These are phyloP conservation scores for Fusarium sp. DNA, from an alignment of 2,329 filamentous ascomycete genomes.

Conservation along the genomic window DNA sequence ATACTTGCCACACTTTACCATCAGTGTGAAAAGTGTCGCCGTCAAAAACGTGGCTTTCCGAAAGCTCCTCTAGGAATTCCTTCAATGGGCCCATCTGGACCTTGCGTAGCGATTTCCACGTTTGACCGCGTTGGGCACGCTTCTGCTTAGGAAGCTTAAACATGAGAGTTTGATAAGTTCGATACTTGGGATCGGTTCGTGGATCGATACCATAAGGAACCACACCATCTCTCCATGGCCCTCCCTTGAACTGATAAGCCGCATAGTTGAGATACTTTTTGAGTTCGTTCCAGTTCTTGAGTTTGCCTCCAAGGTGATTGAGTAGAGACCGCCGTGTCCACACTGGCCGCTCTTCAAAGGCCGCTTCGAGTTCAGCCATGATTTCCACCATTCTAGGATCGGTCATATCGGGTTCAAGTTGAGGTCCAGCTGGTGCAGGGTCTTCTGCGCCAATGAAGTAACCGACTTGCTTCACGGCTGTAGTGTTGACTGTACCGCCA, in stretches of 20 bases:
- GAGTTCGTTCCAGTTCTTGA: conserved; percentile 66
- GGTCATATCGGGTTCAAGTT: conserved; percentile 65
- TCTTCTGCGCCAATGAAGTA: conserved; percentile 70
- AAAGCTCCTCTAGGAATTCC: conserved; percentile 52
- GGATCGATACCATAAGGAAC: conserved; percentile 90
- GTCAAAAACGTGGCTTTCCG: conserved; percentile 80
- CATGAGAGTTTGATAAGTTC: conserved; percentile 87
- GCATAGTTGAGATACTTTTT: conserved; percentile 84
- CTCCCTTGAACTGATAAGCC: conserved; percentile 91
- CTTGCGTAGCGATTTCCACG: conserved; percentile 61
- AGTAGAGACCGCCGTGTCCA: conserved; percentile 86
- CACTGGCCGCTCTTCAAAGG: conserved; percentile 80
- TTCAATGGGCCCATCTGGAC: conserved; percentile 52
- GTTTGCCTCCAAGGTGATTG: conserved; percentile 71
- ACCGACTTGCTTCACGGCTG: conserved; percentile 66
- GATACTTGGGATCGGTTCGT: conserved; percentile 77
- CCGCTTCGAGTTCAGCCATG: conserved; percentile 69
- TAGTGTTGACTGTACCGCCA: conserved; percentile 67
- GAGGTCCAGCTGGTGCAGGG: conserved; percentile 70
- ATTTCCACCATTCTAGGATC: conserved; percentile 71
- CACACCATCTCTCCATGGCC: conserved; percentile 90
- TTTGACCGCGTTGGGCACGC: conserved; percentile 56
- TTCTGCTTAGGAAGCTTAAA: conserved; percentile 75
- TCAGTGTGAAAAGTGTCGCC: conserved; percentile 79
- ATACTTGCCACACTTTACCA: conserved; percentile 93